phyloP scores from a whole-genome alignment of 1,139 yeast genomes.

The Kodamaea ohmeri region DNA sequence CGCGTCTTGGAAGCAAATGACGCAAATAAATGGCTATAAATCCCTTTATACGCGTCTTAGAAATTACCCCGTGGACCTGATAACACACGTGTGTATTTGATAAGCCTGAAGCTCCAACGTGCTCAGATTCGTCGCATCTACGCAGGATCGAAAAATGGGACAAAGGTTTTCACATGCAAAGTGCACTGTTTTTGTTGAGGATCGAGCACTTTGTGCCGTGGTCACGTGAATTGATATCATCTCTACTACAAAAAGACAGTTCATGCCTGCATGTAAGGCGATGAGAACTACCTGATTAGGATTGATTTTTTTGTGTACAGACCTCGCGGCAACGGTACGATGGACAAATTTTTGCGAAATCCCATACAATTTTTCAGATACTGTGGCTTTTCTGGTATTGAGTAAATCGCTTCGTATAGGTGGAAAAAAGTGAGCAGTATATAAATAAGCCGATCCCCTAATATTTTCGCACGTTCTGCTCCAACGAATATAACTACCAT shows the following conservation, averaged over 20 bases:
- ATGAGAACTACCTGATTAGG: slow-evolving; percentile 5
- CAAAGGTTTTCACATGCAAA: slow-evolving; percentile 3
- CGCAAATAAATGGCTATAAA: not conserved
- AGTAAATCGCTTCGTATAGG: slow-evolving; percentile 1
- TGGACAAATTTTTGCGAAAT: slow-evolving; percentile 3
- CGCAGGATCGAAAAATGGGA: not conserved
- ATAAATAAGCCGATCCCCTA: slow-evolving; percentile 4
- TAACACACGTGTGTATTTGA: not conserved
- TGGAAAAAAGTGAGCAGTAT: slow-evolving; percentile 6
- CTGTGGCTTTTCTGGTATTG: slow-evolving; percentile 8
- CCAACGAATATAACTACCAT: slow-evolving; percentile 6
- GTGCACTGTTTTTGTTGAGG: not conserved
- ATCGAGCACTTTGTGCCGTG: not conserved
- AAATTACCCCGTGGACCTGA: not conserved
- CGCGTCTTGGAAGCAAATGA: too few relatives aligned
- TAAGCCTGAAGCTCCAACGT: not conserved
- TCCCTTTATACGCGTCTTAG: not conserved
- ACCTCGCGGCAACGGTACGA: not conserved
- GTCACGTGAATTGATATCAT: slow-evolving; percentile 11
- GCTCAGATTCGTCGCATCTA: not conserved
- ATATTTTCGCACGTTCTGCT: not conserved
- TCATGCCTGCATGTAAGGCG: slow-evolving; percentile 4
- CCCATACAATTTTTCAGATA: slow-evolving; percentile 7
- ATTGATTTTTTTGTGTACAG: not conserved
- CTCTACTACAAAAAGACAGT: not conserved